phyloP scores from a whole-genome alignment of 2,329 filamentous ascomycete genomes.

The Cladosporium colombiae region DNA sequence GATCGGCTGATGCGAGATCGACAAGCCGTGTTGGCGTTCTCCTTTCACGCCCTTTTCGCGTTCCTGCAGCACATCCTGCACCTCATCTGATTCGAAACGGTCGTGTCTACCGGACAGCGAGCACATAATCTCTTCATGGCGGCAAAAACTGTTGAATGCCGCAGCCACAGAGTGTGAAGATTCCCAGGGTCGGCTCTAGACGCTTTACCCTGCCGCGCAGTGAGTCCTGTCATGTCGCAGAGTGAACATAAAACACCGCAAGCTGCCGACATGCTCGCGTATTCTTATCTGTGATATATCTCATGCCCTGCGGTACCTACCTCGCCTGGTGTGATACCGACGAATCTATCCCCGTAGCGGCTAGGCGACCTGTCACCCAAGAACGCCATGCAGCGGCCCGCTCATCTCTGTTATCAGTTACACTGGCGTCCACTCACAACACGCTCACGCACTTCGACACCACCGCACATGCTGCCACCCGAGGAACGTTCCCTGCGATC shows the following conservation, averaged over 20 bases:
- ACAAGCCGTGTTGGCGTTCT: background rate
- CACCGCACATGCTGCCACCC: background rate
- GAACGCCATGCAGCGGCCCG: slow-evolving; percentile 19
- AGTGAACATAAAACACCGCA: background rate
- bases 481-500: background rate
- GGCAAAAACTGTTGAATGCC: background rate
- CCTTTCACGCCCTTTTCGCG: background rate
- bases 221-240: background rate
- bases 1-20: background rate
- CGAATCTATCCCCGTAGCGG: background rate
- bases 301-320: background rate
- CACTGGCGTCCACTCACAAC: slow-evolving; percentile 14
- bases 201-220: background rate
- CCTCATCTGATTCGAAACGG: background rate
- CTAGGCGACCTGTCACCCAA: slow-evolving; percentile 13
- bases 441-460: background rate
- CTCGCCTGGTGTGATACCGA: slow-evolving; percentile 5
- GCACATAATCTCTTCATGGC: background rate
- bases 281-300: slow-evolving; percentile 18
- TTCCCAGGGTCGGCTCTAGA: background rate
- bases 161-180: background rate
- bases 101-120: background rate
- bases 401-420: slow-evolving; percentile 16
- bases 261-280: background rate
- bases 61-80: background rate